Conservation (phyloP, 257 asterid species). For the Ehretia macrophylla region DNA sequence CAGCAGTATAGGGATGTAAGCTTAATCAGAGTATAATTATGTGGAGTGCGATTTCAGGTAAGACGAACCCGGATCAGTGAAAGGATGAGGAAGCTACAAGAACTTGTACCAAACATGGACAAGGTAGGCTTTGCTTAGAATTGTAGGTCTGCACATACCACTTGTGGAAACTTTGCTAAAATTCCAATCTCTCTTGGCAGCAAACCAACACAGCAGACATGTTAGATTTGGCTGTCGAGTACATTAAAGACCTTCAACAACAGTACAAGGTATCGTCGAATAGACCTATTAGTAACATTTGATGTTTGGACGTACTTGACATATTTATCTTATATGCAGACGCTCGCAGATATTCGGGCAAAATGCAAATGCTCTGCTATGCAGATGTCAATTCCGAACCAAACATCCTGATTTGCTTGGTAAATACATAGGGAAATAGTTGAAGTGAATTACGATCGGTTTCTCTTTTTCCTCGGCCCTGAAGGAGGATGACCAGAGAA, state of each 20-base stretch:
- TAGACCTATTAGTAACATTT: too few species aligned
- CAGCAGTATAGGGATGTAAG: neutral
- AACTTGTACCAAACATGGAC: conserved; percentile 93
- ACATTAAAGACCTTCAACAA: conserved; percentile 73
- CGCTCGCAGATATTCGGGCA: conserved; percentile 45
- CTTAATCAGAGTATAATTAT: conserved; percentile 1
- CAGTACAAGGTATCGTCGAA: conserved; percentile 58
- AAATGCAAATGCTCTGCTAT: conserved; percentile 66
- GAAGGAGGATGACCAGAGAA: neutral
- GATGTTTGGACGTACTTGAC: neutral
- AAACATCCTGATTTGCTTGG: conserved; percentile 19
- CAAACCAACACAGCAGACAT: conserved; percentile 93
- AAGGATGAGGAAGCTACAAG: conserved; percentile 88
- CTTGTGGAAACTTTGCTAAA: conserved; percentile 2
- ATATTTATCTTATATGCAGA: conserved; percentile 33
- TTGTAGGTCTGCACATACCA: neutral
- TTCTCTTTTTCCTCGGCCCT: neutral
- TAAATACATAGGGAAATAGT: conserved; percentile 2
- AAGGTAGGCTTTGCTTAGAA: conserved; percentile 35
- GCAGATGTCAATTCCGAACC: conserved; percentile 29
- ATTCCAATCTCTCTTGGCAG: conserved; percentile 33
- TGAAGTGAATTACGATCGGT: neutral
- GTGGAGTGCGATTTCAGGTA: conserved; percentile 37
- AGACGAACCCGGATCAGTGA: conserved; percentile 89
- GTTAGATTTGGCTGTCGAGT: conserved; percentile 90